phyloP scores from a whole-genome alignment of 768 basidiomycete species.

The Pleurotus eryngii region DNA sequence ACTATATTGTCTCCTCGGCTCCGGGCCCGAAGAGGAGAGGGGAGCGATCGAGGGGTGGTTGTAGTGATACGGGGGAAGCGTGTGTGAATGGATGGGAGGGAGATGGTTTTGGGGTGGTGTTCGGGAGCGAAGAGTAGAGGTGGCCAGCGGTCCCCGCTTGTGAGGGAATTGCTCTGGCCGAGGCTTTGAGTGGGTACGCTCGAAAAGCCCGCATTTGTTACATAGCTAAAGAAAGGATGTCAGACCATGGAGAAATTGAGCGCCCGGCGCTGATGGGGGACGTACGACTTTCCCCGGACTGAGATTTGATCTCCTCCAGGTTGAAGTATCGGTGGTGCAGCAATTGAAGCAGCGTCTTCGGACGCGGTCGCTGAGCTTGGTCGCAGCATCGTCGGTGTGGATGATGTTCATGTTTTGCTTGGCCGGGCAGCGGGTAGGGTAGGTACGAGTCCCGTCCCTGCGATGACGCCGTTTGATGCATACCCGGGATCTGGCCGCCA shows the following conservation, averaged over 20 bases:
- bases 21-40: slow-evolving; percentile 28
- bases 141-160: slow-evolving; percentile 67
- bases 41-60: slow-evolving; percentile 53
- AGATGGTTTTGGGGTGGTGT: slow-evolving; percentile 44
- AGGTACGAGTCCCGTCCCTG: slow-evolving; percentile 19
- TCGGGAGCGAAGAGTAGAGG: slow-evolving; percentile 45
- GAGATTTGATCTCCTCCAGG: slow-evolving; percentile 75
- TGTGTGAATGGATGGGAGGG: slow-evolving; percentile 40
- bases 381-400: slow-evolving; percentile 76
- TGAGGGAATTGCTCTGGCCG: slow-evolving; percentile 81
- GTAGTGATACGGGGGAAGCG: slow-evolving; percentile 47
- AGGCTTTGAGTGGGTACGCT: slow-evolving; percentile 75
- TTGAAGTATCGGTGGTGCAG: slow-evolving; percentile 80
- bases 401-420: slow-evolving; percentile 30
- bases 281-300: slow-evolving; percentile 75
- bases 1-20: slow-evolving; percentile 32
- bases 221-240: slow-evolving; percentile 35
- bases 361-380: slow-evolving; percentile 75
- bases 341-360: slow-evolving; percentile 81
- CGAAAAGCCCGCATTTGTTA: slow-evolving; percentile 78
- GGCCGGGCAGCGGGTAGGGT: slow-evolving; percentile 30
- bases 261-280: slow-evolving; percentile 12
- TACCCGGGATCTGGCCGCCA: neutral
- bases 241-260: slow-evolving; percentile 21
- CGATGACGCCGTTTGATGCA: neutral